Evolutionary conservation across 257 asterid genomes (phyloP), one percentile per base, ranked within the genome.

Genomic region (Scutellaria barbata): DNA sequence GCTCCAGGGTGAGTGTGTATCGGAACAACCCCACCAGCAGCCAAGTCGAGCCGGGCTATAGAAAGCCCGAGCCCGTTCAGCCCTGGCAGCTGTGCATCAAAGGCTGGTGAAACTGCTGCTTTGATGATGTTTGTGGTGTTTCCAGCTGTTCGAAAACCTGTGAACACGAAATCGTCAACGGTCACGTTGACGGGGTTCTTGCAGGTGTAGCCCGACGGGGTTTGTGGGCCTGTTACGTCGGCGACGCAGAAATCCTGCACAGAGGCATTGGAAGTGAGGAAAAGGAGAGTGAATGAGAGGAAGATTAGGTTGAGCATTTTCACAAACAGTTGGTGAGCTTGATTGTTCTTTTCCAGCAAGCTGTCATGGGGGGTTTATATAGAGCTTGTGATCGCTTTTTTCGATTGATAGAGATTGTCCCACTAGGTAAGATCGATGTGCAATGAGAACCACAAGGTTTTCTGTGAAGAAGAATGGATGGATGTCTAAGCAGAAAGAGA

Each of bases 1-100:
- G 90, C 96, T 2, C 77, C 94, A 0, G 97, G 97, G 76, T 92
- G 95, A 3, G 96, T 89, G 81, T 92, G 97, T 79, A 92, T 45
- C 11, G 97, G 95, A 10, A 89, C 37, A 0, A 89, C 89, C 0
- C 96, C 97, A 0, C 80, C 79, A 0, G 93, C 67, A 12, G 89
- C 97, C 17, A 89, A 55, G 52, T 92, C 97, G 57, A 92, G 69
- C 1, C 95, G 87, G 10, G 84, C 96, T 0, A 86, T 76, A 10
- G 95, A 92, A 8, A 87, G 12, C n/a, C 96, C 96, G 0, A 83
- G 87, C 14, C 98, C 98, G 42, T 89, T 92, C 1, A 92, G 7
- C 0, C 89, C 95, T 0, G 96, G 95, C 41, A 80, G 85, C 59
- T 89, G 96, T 30, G 87, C 89, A 6, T 72, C 95, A 10, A 92